Evolutionary conservation across 257 asterid species (phyloP).

Genomic region (Ocimum tenuiflorum): DNA sequence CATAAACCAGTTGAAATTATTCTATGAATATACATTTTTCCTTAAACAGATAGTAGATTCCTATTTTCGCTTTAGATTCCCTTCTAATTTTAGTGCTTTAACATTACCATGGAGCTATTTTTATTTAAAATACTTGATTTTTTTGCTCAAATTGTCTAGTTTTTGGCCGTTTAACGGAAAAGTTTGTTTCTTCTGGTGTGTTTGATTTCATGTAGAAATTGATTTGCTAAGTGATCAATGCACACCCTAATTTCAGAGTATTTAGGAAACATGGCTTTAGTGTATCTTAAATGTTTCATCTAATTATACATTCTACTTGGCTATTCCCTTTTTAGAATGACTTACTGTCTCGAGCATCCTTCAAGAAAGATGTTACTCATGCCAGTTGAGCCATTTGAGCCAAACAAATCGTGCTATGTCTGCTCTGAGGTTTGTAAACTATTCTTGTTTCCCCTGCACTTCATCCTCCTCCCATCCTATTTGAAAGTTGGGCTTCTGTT

Average conservation of each 20-base stretch:
- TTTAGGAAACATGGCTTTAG: neutral
- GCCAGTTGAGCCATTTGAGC: slow-evolving; percentile 96
- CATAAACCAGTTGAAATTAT: neutral
- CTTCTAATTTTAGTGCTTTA: neutral
- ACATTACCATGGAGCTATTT: neutral
- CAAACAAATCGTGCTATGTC: slow-evolving; percentile 81
- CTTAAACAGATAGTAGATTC: neutral
- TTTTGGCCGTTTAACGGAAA: neutral
- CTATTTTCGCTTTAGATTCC: neutral
- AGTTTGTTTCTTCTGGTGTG: neutral
- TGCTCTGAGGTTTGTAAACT: slow-evolving; percentile 74
- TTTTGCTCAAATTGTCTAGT: neutral
- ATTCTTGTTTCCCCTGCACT: slow-evolving; percentile 6
- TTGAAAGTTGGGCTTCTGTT: neutral
- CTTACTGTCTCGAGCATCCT: slow-evolving; percentile 94
- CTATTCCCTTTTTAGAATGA: slow-evolving; percentile 61
- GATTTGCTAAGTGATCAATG: neutral
- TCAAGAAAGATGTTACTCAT: slow-evolving; percentile 84
- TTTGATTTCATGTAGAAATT: neutral
- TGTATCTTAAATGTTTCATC: neutral
- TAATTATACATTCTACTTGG: neutral
- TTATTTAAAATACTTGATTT: neutral
- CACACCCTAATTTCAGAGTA: neutral
- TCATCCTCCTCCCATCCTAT: neutral
- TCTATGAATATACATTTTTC: neutral